phyloP scores from a whole-genome alignment of 805 yeast genomes.

The Candida khao-thaluensis region DNA sequence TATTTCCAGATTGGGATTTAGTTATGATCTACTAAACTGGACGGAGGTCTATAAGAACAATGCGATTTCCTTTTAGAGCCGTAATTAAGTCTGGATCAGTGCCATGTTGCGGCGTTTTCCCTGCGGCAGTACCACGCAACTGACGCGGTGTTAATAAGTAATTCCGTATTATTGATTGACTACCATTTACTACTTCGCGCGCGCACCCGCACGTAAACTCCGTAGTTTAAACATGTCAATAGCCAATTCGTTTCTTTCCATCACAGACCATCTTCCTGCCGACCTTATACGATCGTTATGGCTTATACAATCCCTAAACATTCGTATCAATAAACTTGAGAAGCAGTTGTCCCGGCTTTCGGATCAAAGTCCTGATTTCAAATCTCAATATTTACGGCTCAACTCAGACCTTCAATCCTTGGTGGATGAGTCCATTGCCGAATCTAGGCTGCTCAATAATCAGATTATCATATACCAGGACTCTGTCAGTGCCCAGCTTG shows the following conservation, averaged over 20 bases:
- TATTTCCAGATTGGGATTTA: no score
- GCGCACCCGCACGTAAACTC: not conserved
- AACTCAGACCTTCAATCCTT: conserved; percentile 1
- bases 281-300: conserved; percentile 43
- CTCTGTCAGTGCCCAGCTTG: conserved; percentile 9
- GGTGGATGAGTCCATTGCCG: conserved; percentile 24
- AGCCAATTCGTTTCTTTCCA: conserved; percentile 38
- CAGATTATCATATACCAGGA: conserved; percentile 31
- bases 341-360: not conserved
- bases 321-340: conserved; percentile 23
- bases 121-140: no score
- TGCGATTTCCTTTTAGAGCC: no score
- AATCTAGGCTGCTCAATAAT: conserved; percentile 26
- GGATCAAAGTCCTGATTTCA: not conserved
- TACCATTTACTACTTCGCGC: no score
- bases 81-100: no score
- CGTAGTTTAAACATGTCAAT: conserved; percentile 1
- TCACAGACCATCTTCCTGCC: conserved; percentile 45
- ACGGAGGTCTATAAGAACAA: no score
- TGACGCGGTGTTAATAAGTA: no score
- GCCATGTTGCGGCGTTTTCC: no score
- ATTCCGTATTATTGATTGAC: no score
- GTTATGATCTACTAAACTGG: no score
- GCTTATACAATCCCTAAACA: conserved; percentile 40
- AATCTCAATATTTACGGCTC: not conserved